Percentiles rank a stretch among this genome's conserved stretches.
Evolutionary conservation across 257 asterid genomes (phyloP).

Genomic region (Catharanthus roseus): DNA sequence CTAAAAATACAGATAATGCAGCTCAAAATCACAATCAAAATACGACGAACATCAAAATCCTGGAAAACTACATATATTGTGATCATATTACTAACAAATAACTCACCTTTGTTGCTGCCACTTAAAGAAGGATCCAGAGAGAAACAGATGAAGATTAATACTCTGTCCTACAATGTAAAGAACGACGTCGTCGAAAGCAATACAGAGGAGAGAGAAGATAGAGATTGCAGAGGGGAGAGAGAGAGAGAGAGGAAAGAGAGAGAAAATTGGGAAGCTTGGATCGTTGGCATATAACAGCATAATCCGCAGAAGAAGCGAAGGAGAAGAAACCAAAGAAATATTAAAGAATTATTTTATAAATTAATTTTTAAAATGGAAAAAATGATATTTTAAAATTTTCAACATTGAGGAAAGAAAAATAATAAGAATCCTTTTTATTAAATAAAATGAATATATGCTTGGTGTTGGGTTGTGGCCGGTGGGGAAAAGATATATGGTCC

Average conservation of each 20-base stretch:
- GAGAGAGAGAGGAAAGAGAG: constrained; percentile 21
- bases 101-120: constrained; percentile 24
- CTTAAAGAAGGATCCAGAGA: constrained; percentile 30
- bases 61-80: background rate
- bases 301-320: constrained; percentile 60
- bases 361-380: background rate
- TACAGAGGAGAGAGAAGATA: constrained; percentile 16
- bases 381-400: background rate
- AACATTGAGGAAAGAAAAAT: background rate
- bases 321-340: constrained; percentile 54
- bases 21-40: constrained; percentile 9
- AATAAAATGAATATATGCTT: constrained; percentile 13
- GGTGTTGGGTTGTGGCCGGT: constrained; percentile 12
- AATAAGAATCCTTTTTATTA: background rate
- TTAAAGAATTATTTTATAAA: background rate
- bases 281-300: constrained; percentile 34
- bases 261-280: constrained; percentile 20
- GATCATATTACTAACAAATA: constrained; percentile 5
- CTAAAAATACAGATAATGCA: constrained; percentile 18
- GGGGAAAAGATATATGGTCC: constrained; percentile 13
- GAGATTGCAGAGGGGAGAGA: constrained; percentile 8
- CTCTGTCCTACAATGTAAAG: constrained; percentile 39
- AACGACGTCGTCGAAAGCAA: constrained; percentile 43
- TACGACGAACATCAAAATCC: background rate
- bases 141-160: constrained; percentile 21